Evolutionary conservation across 2,329 filamentous ascomycete genomes (phyloP).

Genomic region (Leptographium wingfieldii): DNA sequence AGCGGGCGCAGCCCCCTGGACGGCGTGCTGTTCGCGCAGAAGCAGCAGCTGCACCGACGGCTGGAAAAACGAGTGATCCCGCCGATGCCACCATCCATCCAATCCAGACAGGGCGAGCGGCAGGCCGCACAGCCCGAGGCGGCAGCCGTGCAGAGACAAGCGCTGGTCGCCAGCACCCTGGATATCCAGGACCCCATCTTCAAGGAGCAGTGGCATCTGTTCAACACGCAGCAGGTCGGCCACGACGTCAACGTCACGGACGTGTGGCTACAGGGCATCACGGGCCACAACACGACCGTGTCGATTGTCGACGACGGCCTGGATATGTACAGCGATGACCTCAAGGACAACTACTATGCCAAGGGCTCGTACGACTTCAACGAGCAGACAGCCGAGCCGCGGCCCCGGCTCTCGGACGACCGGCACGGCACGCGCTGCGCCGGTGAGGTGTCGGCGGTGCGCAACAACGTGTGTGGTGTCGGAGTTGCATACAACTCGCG

Average conservation of each 20-base stretch:
- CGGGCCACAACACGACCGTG: constrained; percentile 76
- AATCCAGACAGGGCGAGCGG: constrained; percentile 9
- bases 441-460: constrained; percentile 84
- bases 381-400: constrained; percentile 65
- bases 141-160: constrained; percentile 42
- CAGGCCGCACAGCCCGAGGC: constrained; percentile 1
- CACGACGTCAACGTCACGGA: constrained; percentile 96
- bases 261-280: constrained; percentile 82
- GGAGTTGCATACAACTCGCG: constrained; percentile 88
- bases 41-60: constrained; percentile 44
- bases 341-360: constrained; percentile 89
- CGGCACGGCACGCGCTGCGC: constrained; percentile 88
- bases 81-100: background rate
- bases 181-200: constrained; percentile 84
- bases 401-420: constrained; percentile 73
- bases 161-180: constrained; percentile 50
- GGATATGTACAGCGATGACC: constrained; percentile 88
- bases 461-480: constrained; percentile 87
- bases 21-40: constrained; percentile 64
- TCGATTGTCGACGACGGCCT: constrained; percentile 94
- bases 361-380: constrained; percentile 95
- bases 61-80: constrained; percentile 40
- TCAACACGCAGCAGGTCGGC: constrained; percentile 67
- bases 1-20: constrained; percentile 47
- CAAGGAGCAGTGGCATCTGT: constrained; percentile 86